Evolutionary conservation across 495 filamentous ascomycete species (phyloP).

Genomic region (Tuber melanosporum): DNA sequence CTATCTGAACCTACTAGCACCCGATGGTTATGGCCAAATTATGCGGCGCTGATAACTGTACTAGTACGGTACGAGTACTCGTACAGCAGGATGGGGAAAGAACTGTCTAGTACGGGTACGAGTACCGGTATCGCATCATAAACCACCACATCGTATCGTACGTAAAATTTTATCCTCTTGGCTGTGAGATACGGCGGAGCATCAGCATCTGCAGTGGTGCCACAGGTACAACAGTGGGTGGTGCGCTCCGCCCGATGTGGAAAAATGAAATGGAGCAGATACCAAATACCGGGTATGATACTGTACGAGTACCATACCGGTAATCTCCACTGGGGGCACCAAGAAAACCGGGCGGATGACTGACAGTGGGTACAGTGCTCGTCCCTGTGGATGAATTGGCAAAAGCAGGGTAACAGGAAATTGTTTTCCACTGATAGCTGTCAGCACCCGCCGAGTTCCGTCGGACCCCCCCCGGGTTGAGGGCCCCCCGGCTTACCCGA

Average conservation of each 20-base stretch:
- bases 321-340: too few species aligned
- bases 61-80: background rate
- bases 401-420: background rate
- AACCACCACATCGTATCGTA: background rate
- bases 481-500: too few species aligned
- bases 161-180: background rate
- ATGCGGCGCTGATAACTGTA: background rate
- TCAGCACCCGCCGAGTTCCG: background rate
- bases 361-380: too few species aligned
- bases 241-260: background rate
- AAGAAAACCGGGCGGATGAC: too few species aligned
- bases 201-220: background rate
- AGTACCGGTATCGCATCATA: background rate
- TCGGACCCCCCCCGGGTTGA: too few species aligned
- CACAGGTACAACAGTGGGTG: background rate
- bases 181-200: background rate
- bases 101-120: too few species aligned
- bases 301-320: too few species aligned
- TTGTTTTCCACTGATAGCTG: background rate
- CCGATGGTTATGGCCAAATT: too few species aligned
- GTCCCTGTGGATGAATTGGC: background rate
- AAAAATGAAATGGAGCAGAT: background rate
- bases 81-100: background rate
- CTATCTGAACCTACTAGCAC: too few species aligned
- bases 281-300: too few species aligned